Base-by-base conservation (phyloP, 2,329 filamentous ascomycete genomes). In the Thermoascus crustaceus region DNA sequence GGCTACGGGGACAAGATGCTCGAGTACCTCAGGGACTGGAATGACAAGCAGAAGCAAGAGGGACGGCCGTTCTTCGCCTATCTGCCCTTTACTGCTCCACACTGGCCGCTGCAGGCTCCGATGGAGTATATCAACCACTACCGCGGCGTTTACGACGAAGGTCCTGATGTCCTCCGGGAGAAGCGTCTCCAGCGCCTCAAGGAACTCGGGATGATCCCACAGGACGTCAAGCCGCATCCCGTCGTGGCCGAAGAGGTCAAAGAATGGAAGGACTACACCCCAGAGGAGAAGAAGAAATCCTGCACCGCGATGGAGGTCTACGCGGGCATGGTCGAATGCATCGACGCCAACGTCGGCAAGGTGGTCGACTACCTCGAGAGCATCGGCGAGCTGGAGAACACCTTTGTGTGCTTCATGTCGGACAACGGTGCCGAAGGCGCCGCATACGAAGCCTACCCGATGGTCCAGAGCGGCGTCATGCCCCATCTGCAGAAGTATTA, bases 371-470 rank as follows among this genome's bases (percentile, higher is more conserved):
- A 78, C 45, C 65, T 80, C 2, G 60, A 72, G 38, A 50, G 66
- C 27, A 72, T 68, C 2, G 72, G 68, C 37, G 75, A 80, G 49
- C 61, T 75, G 1, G 76, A 80, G 42, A 78, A 80, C 51, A 81
- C 76, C 2, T 73, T 80, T 41, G 64, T 81, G 33, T 68, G 71
- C 48, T 80, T 80, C 63, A 71, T 79, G 61, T 74, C 68, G 1
- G 75, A 80, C 54, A 80, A 80, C 41, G 75, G 75, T 2, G 75
- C 75, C 7, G 75, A 78, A 44, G 75, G 75, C 7, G 72, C 71
- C 10, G 67, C 67, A 1, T 73, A 75, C 42, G 74, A 79, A 46
- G 72, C 75, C 4, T 69, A 72, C 35, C 75, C 75, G 0, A 71
- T 77, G 35, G 67, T 77, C 4, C 62, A 70, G 35, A 68, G 69